A percentile compares a stretch with the other conserved stretches of the same genome.
phyloP scores from a whole-genome alignment of 192 early-diverging fungal genomes.

The Piromyces finnis region DNA sequence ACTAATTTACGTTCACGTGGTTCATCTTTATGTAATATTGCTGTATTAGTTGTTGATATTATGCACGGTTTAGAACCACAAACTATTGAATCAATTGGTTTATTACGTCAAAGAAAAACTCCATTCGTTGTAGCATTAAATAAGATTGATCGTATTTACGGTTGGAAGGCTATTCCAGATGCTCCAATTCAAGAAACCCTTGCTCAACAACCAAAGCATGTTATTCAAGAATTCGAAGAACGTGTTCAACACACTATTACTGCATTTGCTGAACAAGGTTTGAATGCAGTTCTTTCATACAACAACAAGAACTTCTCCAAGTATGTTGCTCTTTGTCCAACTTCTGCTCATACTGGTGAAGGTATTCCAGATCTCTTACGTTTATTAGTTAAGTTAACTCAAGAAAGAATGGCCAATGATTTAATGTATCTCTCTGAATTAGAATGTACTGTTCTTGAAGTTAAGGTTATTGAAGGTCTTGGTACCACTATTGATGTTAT shows the following conservation, averaged over 20 bases:
- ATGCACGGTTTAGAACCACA: conserved; percentile 98
- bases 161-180: conserved; percentile 73
- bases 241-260: conserved; percentile 58
- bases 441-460: conserved; percentile 96
- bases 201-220: conserved; percentile 43
- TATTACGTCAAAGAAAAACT: conserved; percentile 82
- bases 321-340: conserved; percentile 90
- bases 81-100: conserved; percentile 83
- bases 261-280: conserved; percentile 89
- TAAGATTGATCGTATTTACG: conserved; percentile 94
- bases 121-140: conserved; percentile 97
- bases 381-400: conserved; percentile 77
- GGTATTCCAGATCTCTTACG: conserved; percentile 95
- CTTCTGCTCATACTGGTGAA: conserved; percentile 94
- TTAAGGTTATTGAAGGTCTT: conserved; percentile 96
- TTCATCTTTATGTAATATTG: conserved; percentile 96
- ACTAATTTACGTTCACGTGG: conserved; percentile 89
- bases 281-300: conserved; percentile 84
- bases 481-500: conserved; percentile 97
- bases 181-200: conserved; percentile 65
- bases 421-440: conserved; percentile 93
- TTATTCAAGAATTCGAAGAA: conserved; percentile 71
- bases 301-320: conserved; percentile 90
- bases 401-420: conserved; percentile 80
- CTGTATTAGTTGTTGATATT: conserved; percentile 96